Base-by-base conservation (phyloP, 345 rosid genomes). In the Hibiscus trionum region DNA sequence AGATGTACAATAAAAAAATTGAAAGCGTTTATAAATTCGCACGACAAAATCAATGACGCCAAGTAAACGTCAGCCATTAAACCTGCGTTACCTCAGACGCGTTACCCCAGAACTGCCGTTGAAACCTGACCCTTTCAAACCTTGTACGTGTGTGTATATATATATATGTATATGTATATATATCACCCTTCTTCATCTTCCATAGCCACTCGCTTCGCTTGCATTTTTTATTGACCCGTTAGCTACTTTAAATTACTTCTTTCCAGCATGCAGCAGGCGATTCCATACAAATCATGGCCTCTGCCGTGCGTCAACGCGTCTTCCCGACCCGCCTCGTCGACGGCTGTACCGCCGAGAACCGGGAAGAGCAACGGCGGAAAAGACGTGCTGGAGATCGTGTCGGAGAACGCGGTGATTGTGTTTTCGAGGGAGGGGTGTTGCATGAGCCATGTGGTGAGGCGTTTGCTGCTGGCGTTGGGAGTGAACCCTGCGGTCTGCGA, bases 391-490 rank as follows among this genome's bases (percentile, higher is more conserved):
- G 66, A 66, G 21, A 50, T 89, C 74, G 87, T 91, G 46, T 83
- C 79, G 29, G 94, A 88, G 80, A 91, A 88, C 79, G 93, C 98
- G 1, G 87, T 91, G 59, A 84, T 91, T 37, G 94, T 91, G 74
- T 83, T 93, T 46, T 88, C 91, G 7, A 84, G 80, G 65, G 77
- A 82, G 3, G 98, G 96, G 2, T 93, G 98, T 70, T 93, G 98
- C 80, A 87, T 93, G 97, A 86, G 87, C 83, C 96, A 90, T 59
- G 98, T 93, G 19, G 90, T 84, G 33, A 85, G 84, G 77, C 82
- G 87, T 63, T 77, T 93, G 83, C 77, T 93, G 31, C 64, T 93
- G n/a, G 88, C 90, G 11, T 87, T 88, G 11, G 98, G 98, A 0
- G 96, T 88, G 27, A 91, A 91, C 70, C 98, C 97, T 2, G 78